phyloP scores from a whole-genome alignment of 2,329 filamentous ascomycete species.

The Sclerotinia trifoliorum region DNA sequence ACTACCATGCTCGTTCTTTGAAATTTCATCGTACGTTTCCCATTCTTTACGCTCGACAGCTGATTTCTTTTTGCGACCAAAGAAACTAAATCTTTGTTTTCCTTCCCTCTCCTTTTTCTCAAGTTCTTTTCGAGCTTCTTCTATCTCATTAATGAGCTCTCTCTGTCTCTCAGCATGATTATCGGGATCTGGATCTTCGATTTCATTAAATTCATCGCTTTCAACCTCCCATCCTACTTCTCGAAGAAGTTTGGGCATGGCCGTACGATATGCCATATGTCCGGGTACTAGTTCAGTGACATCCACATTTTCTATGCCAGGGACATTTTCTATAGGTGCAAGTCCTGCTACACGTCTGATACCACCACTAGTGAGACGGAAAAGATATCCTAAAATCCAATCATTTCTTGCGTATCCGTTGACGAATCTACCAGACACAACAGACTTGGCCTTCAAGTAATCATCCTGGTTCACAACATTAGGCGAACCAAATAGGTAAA shows the following conservation, averaged over 20 bases:
- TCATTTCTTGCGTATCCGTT: constrained; percentile 94
- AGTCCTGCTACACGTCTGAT: constrained; percentile 87
- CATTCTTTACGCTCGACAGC: constrained; percentile 77
- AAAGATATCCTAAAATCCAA: constrained; percentile 96
- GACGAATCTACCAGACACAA: constrained; percentile 88
- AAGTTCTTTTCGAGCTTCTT: constrained; percentile 84
- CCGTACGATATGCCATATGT: constrained; percentile 93
- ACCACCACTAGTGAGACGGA: constrained; percentile 88
- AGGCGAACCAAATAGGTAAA: constrained; percentile 90
- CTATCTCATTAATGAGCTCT: constrained; percentile 94
- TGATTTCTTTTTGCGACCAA: constrained; percentile 75
- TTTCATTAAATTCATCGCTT: constrained; percentile 91
- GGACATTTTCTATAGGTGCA: constrained; percentile 70
- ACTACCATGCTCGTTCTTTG: constrained; percentile 48
- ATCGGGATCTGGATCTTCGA: constrained; percentile 95
- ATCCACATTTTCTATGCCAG: constrained; percentile 84
- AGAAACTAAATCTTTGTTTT: constrained; percentile 68
- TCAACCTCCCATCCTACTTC: constrained; percentile 90
- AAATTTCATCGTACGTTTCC: constrained; percentile 83
- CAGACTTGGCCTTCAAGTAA: constrained; percentile 74
- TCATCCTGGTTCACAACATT: constrained; percentile 91
- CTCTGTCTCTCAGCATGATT: constrained; percentile 84
- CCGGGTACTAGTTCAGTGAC: constrained; percentile 82
- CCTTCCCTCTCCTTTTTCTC: constrained; percentile 68
- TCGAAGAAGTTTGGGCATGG: constrained; percentile 84